Evolutionary conservation across 495 filamentous ascomycete species (phyloP), one percentile per base, ranked within the genome.

Genomic region (Symbiotaphrina buchneri): DNA sequence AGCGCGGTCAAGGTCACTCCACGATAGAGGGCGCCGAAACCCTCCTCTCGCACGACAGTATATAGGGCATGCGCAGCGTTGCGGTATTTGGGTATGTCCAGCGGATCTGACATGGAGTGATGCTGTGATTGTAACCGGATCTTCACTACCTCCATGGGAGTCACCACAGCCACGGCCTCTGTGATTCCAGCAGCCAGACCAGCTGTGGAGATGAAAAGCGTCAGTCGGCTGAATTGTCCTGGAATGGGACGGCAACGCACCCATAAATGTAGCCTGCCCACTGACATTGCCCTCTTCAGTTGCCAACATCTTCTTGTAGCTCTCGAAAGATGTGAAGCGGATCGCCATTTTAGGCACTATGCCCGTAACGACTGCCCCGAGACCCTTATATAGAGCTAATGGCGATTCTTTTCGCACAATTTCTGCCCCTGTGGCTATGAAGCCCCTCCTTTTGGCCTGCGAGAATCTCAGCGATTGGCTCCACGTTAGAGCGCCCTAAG

Each of bases 261-360:
- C 73, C 6, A 92, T 42, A 55, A 99, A 99, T 18, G 79, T 92
- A 13, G 59, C 64, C 40, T 73, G 63, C 30, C 80, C 76, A 34
- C 63, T 67, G 24, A 95, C 62, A 18, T 47, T 37, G 10, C 75
- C 71, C 37, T 73, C 49, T 42, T 70, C 58, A 52, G 77, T 57
- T 19, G 77, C 74, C 2, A 94, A 58, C 41, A 75, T 31, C 45
- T 74, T 66, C 63, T 94, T 99, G 52, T 94, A 99, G 41, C 65
- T 68, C 55, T 95, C 90, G 52, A 93, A 99, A 37, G 78, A 87
- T 19, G 90, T 93, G 57, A 99, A 99, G 11, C 87, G 80, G 44
- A 95, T 95, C 32, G 87, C 90, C 87, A 99, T 99, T 58, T 99
- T 99, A 10, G 87, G 87, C 21, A 99, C 73, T 52, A 99, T 99